Conservation (phyloP, 768 basidiomycete genomes). For the Tremella fuciformis region DNA sequence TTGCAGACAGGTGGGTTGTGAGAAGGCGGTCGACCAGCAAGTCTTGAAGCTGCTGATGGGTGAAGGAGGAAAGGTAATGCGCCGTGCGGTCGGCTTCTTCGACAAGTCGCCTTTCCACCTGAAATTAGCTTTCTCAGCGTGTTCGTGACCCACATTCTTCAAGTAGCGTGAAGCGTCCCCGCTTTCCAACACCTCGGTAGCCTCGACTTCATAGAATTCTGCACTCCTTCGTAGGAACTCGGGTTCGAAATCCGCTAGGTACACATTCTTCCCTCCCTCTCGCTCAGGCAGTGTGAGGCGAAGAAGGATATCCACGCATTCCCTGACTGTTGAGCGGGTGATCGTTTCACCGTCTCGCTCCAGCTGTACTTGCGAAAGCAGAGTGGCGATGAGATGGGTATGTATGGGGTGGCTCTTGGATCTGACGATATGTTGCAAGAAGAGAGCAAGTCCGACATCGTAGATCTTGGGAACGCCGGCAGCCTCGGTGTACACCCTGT, state of each 20-base stretch:
- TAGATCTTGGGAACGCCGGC: conserved; percentile 75
- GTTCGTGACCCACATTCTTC: conserved; percentile 60
- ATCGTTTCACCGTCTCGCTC: conserved; percentile 90
- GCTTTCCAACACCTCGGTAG: conserved; percentile 63
- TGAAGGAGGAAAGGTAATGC: conserved; percentile 78
- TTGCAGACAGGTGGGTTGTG: conserved; percentile 67
- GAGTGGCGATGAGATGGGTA: conserved; percentile 73
- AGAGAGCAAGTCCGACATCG: conserved; percentile 77
- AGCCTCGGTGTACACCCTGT: conserved; percentile 76
- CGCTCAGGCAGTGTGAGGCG: conserved; percentile 57
- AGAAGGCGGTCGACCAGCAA: conserved; percentile 78
- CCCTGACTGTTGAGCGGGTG: conserved; percentile 84
- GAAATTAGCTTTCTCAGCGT: conserved; percentile 25
- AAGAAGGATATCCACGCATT: conserved; percentile 79
- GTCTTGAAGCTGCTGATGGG: conserved; percentile 64
- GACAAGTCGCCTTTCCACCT: conserved; percentile 77
- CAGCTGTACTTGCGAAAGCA: conserved; percentile 79
- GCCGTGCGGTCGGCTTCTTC: conserved; percentile 80
- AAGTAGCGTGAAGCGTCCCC: conserved; percentile 83
- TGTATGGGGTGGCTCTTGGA: conserved; percentile 65
- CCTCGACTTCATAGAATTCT: conserved; percentile 75
- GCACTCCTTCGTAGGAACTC: conserved; percentile 72
- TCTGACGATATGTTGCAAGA: conserved; percentile 67
- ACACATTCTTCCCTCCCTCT: conserved; percentile 59
- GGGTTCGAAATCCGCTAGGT: conserved; percentile 80